Evolutionary conservation across 2,329 filamentous ascomycete species (phyloP).

Genomic region (Kalmusia sp.): DNA sequence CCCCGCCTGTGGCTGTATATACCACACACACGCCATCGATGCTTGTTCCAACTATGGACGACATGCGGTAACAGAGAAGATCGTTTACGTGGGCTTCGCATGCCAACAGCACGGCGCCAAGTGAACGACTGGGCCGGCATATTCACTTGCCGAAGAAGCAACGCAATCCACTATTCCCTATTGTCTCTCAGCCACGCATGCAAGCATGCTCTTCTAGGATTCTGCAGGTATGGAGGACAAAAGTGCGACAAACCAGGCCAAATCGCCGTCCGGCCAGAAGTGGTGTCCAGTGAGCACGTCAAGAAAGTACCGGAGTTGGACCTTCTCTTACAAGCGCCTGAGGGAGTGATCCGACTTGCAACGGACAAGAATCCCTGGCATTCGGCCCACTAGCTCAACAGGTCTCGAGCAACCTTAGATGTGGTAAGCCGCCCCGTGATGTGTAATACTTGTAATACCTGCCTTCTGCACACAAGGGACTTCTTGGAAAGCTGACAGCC

Average conservation of each 20-base stretch:
- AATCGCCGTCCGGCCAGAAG: background rate
- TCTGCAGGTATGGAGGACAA: background rate
- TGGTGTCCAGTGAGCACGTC: background rate
- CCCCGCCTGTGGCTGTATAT: slow-evolving; percentile 46
- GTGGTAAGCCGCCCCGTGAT: background rate
- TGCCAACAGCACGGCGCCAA: slow-evolving; percentile 28
- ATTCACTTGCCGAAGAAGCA: background rate
- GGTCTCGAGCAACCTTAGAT: background rate
- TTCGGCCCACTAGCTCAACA: too few relatives aligned
- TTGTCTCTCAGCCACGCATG: background rate
- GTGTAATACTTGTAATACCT: too few relatives aligned
- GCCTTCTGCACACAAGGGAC: too few relatives aligned
- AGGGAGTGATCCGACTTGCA: too few relatives aligned
- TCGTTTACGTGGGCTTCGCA: slow-evolving; percentile 39
- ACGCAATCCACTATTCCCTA: too few relatives aligned
- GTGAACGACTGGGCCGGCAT: background rate
- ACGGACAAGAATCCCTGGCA: too few relatives aligned
- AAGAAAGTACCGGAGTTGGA: background rate
- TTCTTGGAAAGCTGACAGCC: background rate
- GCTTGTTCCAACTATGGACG: slow-evolving; percentile 41
- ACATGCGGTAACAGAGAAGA: slow-evolving; percentile 36
- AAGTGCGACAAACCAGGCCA: background rate
- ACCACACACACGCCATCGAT: slow-evolving; percentile 45
- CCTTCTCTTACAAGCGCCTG: background rate
- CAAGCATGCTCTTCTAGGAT: background rate